Percentiles rank a stretch among this genome's conserved stretches.
These are phyloP conservation scores for Phytophthora sansomeana DNA, from an alignment of 352 stramenopile genomes.

Conservation along the genomic window DNA sequence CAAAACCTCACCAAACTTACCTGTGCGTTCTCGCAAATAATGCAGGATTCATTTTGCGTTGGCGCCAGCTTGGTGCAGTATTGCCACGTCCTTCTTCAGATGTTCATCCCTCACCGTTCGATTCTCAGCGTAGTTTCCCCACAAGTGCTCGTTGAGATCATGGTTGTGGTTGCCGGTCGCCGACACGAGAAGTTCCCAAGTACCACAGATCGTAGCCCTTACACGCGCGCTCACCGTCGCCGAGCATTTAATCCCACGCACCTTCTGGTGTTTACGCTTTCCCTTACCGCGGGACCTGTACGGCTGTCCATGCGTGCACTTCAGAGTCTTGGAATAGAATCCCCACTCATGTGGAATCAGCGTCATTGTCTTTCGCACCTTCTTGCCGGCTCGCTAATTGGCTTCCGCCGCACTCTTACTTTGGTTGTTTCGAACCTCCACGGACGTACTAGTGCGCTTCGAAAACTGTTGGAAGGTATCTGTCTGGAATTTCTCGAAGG, in stretches of 20 bases:
- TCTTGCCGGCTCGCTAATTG: neutral
- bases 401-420: neutral
- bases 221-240: slow-evolving; percentile 3
- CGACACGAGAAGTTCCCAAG: slow-evolving; percentile 2
- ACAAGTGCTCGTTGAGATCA: slow-evolving; percentile 6
- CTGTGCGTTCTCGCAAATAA: slow-evolving; percentile 4
- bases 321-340: slow-evolving; percentile 3
- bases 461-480: slow-evolving; percentile 21
- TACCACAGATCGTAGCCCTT: neutral
- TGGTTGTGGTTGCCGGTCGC: slow-evolving; percentile 5
- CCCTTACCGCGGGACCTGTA: no score
- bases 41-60: slow-evolving; percentile 1
- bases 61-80: slow-evolving; percentile 7
- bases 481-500: slow-evolving; percentile 1
- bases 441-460: neutral
- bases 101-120: neutral
- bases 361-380: neutral
- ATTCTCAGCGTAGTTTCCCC: slow-evolving; percentile 2
- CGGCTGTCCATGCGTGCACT: slow-evolving; percentile 3
- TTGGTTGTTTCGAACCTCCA: neutral
- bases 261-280: no score
- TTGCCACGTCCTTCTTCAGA: neutral
- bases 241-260: slow-evolving; percentile 1
- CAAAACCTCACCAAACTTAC: neutral
- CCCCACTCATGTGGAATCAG: neutral